Evolutionary conservation across 2,329 filamentous ascomycete species (phyloP).

Genomic region (Dactylellina parvicollis): DNA sequence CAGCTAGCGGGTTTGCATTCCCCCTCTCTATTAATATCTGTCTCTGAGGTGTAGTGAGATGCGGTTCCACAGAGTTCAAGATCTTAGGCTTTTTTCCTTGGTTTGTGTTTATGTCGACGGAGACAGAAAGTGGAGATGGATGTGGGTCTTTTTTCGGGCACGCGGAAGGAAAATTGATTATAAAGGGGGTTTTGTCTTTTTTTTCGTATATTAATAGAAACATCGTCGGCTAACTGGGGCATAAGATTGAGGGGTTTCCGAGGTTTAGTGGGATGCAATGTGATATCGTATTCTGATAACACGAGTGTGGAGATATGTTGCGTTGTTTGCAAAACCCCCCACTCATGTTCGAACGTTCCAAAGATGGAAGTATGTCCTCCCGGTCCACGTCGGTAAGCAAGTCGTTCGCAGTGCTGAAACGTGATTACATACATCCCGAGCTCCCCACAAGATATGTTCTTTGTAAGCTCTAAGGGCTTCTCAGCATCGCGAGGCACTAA

Average conservation of each 20-base stretch:
- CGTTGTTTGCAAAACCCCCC: conserved; percentile 17
- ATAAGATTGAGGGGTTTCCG: conserved; percentile 16
- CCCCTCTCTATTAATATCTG: no score
- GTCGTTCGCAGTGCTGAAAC: not conserved
- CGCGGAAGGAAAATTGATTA: conserved; percentile 9
- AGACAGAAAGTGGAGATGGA: conserved; percentile 24
- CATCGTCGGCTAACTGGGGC: not conserved
- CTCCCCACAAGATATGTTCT: conserved; percentile 15
- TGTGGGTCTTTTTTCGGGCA: no score
- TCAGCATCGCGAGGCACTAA: not conserved
- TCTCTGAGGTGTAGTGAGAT: conserved; percentile 21
- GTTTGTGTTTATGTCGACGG: conserved; percentile 13
- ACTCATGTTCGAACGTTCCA: conserved; percentile 9
- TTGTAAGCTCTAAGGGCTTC: conserved; percentile 16
- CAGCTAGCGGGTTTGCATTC: conserved; percentile 20
- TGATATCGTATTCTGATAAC: conserved; percentile 41
- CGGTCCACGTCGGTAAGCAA: not conserved
- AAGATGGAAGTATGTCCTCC: not conserved
- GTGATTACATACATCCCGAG: not conserved
- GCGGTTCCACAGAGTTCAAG: not conserved
- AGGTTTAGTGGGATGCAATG: conserved; percentile 24
- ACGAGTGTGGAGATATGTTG: not conserved
- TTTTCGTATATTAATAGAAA: conserved; percentile 37
- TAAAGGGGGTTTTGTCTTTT: conserved; percentile 4
- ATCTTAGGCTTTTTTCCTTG: not conserved